Evolutionary conservation across 2,329 filamentous ascomycete genomes (phyloP).

Genomic region (Dothidotthia symphoricarpi): DNA sequence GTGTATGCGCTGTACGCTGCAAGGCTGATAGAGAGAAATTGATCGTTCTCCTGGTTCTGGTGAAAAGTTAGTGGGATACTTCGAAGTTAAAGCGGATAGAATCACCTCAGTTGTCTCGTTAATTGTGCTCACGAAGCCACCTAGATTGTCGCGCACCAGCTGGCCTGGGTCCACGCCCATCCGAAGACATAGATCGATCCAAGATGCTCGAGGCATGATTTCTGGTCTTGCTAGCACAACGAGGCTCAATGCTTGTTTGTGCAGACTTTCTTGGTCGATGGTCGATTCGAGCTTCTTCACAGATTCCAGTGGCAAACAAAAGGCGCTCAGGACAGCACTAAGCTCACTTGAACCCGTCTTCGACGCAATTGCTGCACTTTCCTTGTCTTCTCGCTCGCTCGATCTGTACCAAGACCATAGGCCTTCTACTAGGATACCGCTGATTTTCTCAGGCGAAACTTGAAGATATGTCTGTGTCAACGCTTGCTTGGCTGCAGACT

Average conservation of each 20-base stretch:
- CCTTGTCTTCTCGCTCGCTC: conserved; percentile 70
- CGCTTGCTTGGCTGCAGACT: conserved; percentile 60
- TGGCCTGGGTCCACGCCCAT: conserved; percentile 79
- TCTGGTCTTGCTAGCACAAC: conserved; percentile 76
- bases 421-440: conserved; percentile 64
- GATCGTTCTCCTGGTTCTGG: conserved; percentile 23
- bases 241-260: conserved; percentile 71
- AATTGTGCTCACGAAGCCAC: conserved; percentile 68
- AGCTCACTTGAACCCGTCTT: conserved; percentile 67
- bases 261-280: conserved; percentile 54
- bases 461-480: conserved; percentile 66
- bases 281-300: conserved; percentile 45
- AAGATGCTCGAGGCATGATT: conserved; percentile 73
- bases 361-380: conserved; percentile 65
- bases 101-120: conserved; percentile 56
- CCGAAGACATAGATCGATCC: conserved; percentile 85
- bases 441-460: conserved; percentile 56
- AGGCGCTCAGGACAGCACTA: conserved; percentile 58
- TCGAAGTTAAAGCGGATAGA: conserved; percentile 10
- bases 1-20: conserved; percentile 84
- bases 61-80: conserved; percentile 2
- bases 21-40: conserved; percentile 50
- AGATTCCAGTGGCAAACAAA: conserved; percentile 61
- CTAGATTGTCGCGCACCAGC: conserved; percentile 64
- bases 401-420: conserved; percentile 77